These are phyloP conservation scores for Cardiospermum halicacabum DNA, from an alignment of 345 rosid genomes.

Conservation along the genomic window DNA sequence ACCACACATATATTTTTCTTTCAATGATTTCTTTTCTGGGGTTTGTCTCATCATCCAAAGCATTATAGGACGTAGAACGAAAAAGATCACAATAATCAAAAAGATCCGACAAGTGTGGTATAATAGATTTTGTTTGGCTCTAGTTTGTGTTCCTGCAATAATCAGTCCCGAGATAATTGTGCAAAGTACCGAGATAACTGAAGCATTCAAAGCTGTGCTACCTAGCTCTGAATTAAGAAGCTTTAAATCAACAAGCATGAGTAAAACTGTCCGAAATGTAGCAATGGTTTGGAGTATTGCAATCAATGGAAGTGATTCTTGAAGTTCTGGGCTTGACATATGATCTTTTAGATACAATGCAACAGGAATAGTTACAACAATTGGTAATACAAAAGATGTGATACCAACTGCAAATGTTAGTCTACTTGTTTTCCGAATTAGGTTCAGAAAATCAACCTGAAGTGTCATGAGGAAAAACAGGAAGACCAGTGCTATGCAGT, in stretches of 20 bases:
- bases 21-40: conserved; percentile 35
- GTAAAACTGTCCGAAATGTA: conserved; percentile 5
- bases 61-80: conserved; percentile 28
- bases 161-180: not conserved
- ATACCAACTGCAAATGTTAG: conserved; percentile 31
- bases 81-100: not conserved
- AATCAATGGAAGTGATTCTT: not conserved
- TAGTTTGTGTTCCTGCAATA: too few relatives aligned
- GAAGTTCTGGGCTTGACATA: not conserved
- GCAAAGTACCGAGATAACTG: conserved; percentile 19
- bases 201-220: conserved; percentile 39
- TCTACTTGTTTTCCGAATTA: conserved; percentile 32
- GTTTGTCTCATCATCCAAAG: conserved; percentile 33
- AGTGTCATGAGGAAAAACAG: conserved; percentile 30
- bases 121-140: too few relatives aligned
- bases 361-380: not conserved
- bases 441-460: conserved; percentile 22
- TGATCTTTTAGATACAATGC: conserved; percentile 11
- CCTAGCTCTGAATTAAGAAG: conserved; percentile 44
- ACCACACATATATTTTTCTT: conserved; percentile 16
- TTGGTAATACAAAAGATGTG: conserved; percentile 25
- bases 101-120: not conserved
- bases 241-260: conserved; percentile 29
- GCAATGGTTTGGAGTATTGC: conserved; percentile 17
- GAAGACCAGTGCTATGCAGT: conserved; percentile 32